A percentile compares a stretch with the other conserved stretches of the same genome.
phyloP scores from a whole-genome alignment of 768 basidiomycete species.

The Pholiota molesta region DNA sequence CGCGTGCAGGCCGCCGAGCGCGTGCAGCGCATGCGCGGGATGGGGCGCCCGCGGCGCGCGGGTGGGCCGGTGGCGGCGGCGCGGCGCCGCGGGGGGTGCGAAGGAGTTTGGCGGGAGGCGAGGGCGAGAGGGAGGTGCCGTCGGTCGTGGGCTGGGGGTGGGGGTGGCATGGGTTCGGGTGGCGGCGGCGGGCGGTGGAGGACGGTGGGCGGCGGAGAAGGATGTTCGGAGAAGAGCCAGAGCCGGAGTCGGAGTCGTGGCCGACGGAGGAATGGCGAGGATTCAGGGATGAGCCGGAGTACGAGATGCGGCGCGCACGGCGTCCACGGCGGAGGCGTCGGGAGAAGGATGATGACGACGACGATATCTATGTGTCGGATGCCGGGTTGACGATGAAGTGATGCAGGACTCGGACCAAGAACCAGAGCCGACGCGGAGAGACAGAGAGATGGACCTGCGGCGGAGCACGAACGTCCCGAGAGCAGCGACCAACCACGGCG shows the following conservation, averaged over 20 bases:
- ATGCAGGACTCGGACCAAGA: background rate
- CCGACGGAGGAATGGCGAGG: slow-evolving; percentile 1
- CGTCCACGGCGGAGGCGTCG: slow-evolving; percentile 8
- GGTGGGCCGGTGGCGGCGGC: slow-evolving; percentile 20
- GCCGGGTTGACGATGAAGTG: slow-evolving; percentile 5
- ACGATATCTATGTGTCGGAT: slow-evolving; percentile 23
- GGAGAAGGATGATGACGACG: slow-evolving; percentile 19
- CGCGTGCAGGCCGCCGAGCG: slow-evolving; percentile 72
- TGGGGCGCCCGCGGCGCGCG: slow-evolving; percentile 43
- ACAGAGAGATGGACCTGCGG: background rate
- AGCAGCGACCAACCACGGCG: slow-evolving; percentile 10
- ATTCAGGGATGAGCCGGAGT: background rate
- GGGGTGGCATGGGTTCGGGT: slow-evolving; percentile 74
- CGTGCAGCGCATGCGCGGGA: slow-evolving; percentile 64
- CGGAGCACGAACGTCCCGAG: background rate
- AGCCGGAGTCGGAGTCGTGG: background rate
- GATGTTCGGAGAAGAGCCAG: background rate
- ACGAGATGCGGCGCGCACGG: slow-evolving; percentile 9
- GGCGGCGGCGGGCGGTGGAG: slow-evolving; percentile 30
- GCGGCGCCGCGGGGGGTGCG: slow-evolving; percentile 14
- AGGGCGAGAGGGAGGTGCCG: background rate
- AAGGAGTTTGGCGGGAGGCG: too few species aligned
- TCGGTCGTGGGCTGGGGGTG: slow-evolving; percentile 49
- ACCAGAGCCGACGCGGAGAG: background rate
- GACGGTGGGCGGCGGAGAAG: slow-evolving; percentile 5